Evolutionary conservation across 805 yeast genomes (phyloP).

Genomic region (Candida railenensis): DNA sequence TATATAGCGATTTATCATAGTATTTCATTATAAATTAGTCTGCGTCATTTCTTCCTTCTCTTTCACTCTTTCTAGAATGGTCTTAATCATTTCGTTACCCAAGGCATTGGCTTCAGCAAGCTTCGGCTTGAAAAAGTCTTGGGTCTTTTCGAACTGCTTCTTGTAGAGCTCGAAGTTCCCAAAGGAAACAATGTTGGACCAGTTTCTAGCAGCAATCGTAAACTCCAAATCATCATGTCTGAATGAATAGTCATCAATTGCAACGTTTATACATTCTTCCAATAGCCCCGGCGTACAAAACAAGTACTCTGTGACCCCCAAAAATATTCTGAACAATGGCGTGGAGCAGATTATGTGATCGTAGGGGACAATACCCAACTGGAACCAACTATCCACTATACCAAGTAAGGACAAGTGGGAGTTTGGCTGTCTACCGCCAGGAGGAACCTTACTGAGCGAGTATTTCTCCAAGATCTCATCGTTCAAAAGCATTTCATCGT

Average conservation of each 20-base stretch:
- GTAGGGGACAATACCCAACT: slow-evolving; percentile 82
- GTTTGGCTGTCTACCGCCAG: slow-evolving; percentile 69
- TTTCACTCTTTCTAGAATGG: slow-evolving; percentile 51
- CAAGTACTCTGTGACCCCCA: slow-evolving; percentile 91
- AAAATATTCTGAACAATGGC: slow-evolving; percentile 83
- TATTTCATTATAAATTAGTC: no score
- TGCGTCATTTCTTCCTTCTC: slow-evolving; percentile 35
- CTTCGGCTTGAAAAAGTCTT: slow-evolving; percentile 81
- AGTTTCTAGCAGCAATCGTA: slow-evolving; percentile 82
- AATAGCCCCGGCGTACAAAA: slow-evolving; percentile 81
- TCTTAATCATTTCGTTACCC: slow-evolving; percentile 93
- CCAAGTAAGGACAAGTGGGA: slow-evolving; percentile 87
- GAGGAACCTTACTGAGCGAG: slow-evolving; percentile 71
- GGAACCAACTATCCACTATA: slow-evolving; percentile 92
- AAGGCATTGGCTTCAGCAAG: slow-evolving; percentile 82
- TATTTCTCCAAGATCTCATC: slow-evolving; percentile 77
- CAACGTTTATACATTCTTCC: slow-evolving; percentile 77
- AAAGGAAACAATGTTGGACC: slow-evolving; percentile 79
- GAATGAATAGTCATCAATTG: slow-evolving; percentile 63
- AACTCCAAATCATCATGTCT: slow-evolving; percentile 91
- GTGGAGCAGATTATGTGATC: slow-evolving; percentile 97
- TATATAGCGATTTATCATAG: neutral
- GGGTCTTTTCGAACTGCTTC: slow-evolving; percentile 73
- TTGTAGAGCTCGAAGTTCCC: slow-evolving; percentile 75
- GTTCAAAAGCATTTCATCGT: slow-evolving; percentile 59